Conservation (phyloP, 2,329 filamentous ascomycete species). For the Epichloe festucae region DNA sequence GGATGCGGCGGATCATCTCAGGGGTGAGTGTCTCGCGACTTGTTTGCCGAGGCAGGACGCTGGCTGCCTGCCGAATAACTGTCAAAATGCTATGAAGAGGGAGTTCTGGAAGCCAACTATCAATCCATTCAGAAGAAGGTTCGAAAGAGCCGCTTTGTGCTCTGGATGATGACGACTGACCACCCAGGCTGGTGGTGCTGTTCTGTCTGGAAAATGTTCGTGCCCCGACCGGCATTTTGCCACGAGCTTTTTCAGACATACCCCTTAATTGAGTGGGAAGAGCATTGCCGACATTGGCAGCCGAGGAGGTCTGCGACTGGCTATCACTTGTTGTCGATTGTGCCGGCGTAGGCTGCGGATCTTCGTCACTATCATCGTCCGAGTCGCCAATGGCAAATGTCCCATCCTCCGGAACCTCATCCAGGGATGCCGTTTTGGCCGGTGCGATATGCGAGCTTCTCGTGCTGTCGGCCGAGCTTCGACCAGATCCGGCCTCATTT, state of each 20-base stretch:
- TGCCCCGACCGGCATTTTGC: slow-evolving; percentile 81
- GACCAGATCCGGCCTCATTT: slow-evolving; percentile 34
- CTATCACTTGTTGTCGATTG: slow-evolving; percentile 52
- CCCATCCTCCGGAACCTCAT: slow-evolving; percentile 44
- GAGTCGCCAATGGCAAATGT: slow-evolving; percentile 85
- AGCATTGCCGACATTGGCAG: slow-evolving; percentile 57
- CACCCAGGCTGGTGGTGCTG: slow-evolving; percentile 68
- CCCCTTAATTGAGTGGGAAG: slow-evolving; percentile 72
- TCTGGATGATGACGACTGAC: slow-evolving; percentile 45
- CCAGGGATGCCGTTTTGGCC: slow-evolving; percentile 14
- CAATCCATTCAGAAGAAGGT: slow-evolving; percentile 75
- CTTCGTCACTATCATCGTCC: slow-evolving; percentile 49
- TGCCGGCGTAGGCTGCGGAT: slow-evolving; percentile 42
- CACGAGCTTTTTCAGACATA: slow-evolving; percentile 94
- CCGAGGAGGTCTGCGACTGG: slow-evolving; percentile 54
- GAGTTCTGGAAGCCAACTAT: slow-evolving; percentile 84
- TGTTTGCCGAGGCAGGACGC: slow-evolving; percentile 40
- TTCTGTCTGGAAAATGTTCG: slow-evolving; percentile 82
- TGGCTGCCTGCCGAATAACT: slow-evolving; percentile 54
- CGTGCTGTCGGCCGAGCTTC: slow-evolving; percentile 55
- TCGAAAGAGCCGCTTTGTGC: slow-evolving; percentile 51
- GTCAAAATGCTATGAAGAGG: slow-evolving; percentile 78
- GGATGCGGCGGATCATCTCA: slow-evolving; percentile 41
- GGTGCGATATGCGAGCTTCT: slow-evolving; percentile 40
- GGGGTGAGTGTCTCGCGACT: slow-evolving; percentile 28